Conservation (phyloP, 2,329 filamentous ascomycete species). For the Colletotrichum sp. region DNA sequence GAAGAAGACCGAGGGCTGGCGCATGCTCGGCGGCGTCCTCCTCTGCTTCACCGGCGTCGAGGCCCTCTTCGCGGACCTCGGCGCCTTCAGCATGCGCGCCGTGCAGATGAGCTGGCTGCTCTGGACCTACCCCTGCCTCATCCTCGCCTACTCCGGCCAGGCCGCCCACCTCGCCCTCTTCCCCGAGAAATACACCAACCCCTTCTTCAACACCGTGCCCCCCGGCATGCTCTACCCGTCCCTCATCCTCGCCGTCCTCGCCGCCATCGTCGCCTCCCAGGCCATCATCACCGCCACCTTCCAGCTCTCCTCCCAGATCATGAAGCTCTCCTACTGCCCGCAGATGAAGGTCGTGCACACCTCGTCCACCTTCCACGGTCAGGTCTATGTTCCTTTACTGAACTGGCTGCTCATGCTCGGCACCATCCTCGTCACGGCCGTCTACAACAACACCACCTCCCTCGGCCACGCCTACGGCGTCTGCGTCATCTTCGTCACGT, state of each 20-base stretch:
- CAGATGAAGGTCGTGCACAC: conserved; percentile 78
- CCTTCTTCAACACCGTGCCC: conserved; percentile 75
- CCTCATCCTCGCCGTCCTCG: conserved; percentile 71
- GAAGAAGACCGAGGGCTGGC: conserved; percentile 66
- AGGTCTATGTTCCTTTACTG: conserved; percentile 76
- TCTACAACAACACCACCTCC: conserved; percentile 76
- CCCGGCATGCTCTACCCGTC: conserved; percentile 72
- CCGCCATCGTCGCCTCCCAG: conserved; percentile 78
- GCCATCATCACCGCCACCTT: conserved; percentile 81
- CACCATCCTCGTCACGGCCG: conserved; percentile 74
- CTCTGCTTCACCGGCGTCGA: conserved; percentile 82
- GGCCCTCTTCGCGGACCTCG: conserved; percentile 78
- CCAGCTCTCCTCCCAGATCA: conserved; percentile 72
- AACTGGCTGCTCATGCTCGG: conserved; percentile 82
- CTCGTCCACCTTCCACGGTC: conserved; percentile 72
- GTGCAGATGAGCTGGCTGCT: conserved; percentile 77
- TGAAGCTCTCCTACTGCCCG: conserved; percentile 75
- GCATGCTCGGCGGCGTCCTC: conserved; percentile 71
- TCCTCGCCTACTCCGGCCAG: conserved; percentile 74
- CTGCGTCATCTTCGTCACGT: conserved; percentile 81
- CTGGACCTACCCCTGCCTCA: conserved; percentile 69
- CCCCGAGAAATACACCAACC: conserved; percentile 67
- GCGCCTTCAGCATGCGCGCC: conserved; percentile 73
- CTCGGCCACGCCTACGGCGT: conserved; percentile 80
- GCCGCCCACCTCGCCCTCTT: conserved; percentile 70